Conservation (phyloP, 2,329 filamentous ascomycete genomes). For the Hypomyces rosellus region DNA sequence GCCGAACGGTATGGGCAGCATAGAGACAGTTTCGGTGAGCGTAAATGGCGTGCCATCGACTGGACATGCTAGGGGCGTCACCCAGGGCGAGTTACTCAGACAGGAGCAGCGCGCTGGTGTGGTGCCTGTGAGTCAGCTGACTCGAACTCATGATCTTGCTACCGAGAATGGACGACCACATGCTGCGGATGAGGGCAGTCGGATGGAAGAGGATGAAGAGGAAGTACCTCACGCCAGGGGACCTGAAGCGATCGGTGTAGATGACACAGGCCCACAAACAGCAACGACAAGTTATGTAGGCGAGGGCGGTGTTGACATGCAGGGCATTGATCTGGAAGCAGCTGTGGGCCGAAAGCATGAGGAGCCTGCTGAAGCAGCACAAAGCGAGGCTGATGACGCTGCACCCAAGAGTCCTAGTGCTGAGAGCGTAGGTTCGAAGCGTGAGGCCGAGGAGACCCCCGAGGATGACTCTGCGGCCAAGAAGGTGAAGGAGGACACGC, state of each 20-base stretch:
- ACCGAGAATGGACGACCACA: slow-evolving; percentile 23
- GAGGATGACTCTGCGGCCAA: slow-evolving; percentile 36
- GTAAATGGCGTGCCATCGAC: slow-evolving; percentile 62
- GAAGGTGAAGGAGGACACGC: slow-evolving; percentile 42
- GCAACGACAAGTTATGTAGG: slow-evolving; percentile 35
- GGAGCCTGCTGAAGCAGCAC: slow-evolving; percentile 18
- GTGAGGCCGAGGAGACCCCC: slow-evolving; percentile 47
- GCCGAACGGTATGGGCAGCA: slow-evolving; percentile 69
- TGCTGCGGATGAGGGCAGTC: slow-evolving; percentile 24
- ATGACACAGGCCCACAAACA: slow-evolving; percentile 74
- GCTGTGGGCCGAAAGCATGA: slow-evolving; percentile 51
- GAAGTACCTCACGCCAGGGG: slow-evolving; percentile 77
- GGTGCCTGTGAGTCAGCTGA: slow-evolving; percentile 60
- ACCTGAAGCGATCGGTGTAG: slow-evolving; percentile 75
- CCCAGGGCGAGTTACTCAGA: slow-evolving; percentile 77
- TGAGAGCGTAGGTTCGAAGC: slow-evolving; percentile 42
- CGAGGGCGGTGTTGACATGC: slow-evolving; percentile 40
- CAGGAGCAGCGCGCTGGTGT: slow-evolving; percentile 80
- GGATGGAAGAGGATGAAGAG: slow-evolving; percentile 44
- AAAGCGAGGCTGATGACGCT: slow-evolving; percentile 19
- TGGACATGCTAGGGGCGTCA: slow-evolving; percentile 51
- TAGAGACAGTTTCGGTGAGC: slow-evolving; percentile 74
- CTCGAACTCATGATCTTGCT: slow-evolving; percentile 32
- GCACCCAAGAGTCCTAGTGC: slow-evolving; percentile 22
- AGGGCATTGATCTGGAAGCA: slow-evolving; percentile 54